These are phyloP conservation scores for Triangularia setosa DNA, from an alignment of 2,329 filamentous ascomycete genomes.

Conservation along the genomic window DNA sequence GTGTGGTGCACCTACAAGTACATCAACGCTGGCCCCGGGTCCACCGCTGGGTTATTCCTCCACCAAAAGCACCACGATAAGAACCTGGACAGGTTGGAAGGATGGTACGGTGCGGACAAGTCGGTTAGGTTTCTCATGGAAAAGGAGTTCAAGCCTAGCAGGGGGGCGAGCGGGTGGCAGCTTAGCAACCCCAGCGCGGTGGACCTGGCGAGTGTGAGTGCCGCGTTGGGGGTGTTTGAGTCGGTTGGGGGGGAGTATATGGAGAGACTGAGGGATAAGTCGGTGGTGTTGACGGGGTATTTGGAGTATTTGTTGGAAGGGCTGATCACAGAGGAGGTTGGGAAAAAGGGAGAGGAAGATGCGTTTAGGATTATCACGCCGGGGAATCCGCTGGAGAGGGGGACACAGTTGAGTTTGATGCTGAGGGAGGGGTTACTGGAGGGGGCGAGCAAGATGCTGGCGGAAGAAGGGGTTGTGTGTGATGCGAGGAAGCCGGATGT, in stretches of 20 bases:
- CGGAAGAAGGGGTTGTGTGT: constrained; percentile 67
- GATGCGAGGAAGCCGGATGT: constrained; percentile 86
- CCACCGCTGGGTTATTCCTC: constrained; percentile 76
- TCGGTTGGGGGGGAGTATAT: constrained; percentile 57
- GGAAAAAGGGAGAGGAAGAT: constrained; percentile 20
- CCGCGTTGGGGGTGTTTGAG: constrained; percentile 69
- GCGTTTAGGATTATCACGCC: constrained; percentile 68
- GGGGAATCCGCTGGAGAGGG: constrained; percentile 60
- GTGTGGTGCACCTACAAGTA: constrained; percentile 96
- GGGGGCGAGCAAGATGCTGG: constrained; percentile 58
- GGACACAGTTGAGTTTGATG: constrained; percentile 74
- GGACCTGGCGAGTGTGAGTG: constrained; percentile 71
- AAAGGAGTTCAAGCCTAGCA: constrained; percentile 71
- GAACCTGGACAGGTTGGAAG: constrained; percentile 66
- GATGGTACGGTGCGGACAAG: constrained; percentile 87
- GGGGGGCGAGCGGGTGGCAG: constrained; percentile 77
- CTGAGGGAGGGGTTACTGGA: constrained; percentile 66
- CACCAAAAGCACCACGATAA: constrained; percentile 67
- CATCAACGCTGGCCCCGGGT: constrained; percentile 78
- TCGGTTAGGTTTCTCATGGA: constrained; percentile 76
- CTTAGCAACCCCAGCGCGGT: constrained; percentile 79
- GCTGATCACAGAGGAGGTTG: constrained; percentile 36
- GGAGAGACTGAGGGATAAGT: constrained; percentile 64
- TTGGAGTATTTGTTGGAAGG: constrained; percentile 62
- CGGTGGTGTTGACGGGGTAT: constrained; percentile 70